A percentile compares a stretch with the other conserved stretches of the same genome.
Conservation (phyloP, 495 filamentous ascomycete species). For the Xanthoparmelia taractica region DNA sequence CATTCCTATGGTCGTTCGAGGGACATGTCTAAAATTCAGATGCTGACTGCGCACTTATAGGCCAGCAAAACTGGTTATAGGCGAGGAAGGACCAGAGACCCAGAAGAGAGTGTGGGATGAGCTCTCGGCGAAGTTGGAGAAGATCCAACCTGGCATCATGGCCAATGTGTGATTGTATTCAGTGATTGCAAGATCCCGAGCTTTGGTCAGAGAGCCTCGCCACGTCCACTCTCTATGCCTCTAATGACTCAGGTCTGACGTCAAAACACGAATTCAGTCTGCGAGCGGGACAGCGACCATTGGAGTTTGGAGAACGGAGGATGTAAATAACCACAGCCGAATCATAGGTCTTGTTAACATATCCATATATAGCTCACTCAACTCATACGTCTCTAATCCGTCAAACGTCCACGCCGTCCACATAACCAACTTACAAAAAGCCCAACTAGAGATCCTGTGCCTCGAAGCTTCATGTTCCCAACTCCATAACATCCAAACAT, state of each 20-base stretch:
- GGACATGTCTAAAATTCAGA: background rate
- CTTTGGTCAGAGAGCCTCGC: background rate
- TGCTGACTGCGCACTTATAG: background rate
- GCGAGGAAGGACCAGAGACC: slow-evolving; percentile 34
- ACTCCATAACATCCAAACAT: too few species aligned
- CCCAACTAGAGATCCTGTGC: too few species aligned
- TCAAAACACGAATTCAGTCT: background rate
- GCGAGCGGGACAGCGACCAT: background rate
- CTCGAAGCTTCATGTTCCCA: too few species aligned
- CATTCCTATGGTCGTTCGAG: background rate
- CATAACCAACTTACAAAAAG: too few species aligned
- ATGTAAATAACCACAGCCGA: too few species aligned
- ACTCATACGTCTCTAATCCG: too few species aligned
- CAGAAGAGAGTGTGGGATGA: slow-evolving; percentile 49
- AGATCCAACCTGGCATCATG: slow-evolving; percentile 39
- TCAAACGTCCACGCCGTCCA: too few species aligned
- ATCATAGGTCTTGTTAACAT: too few species aligned
- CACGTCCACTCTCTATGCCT: background rate
- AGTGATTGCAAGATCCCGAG: background rate
- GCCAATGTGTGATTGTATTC: slow-evolving; percentile 14
- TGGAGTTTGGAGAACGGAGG: too few species aligned
- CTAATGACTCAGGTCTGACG: background rate
- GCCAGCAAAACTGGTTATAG: slow-evolving; percentile 32
- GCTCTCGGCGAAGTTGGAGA: slow-evolving; percentile 42
- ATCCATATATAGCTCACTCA: too few species aligned